Conservation (phyloP, 176 grass and related monocot genomes). For the Juncus effusus region DNA sequence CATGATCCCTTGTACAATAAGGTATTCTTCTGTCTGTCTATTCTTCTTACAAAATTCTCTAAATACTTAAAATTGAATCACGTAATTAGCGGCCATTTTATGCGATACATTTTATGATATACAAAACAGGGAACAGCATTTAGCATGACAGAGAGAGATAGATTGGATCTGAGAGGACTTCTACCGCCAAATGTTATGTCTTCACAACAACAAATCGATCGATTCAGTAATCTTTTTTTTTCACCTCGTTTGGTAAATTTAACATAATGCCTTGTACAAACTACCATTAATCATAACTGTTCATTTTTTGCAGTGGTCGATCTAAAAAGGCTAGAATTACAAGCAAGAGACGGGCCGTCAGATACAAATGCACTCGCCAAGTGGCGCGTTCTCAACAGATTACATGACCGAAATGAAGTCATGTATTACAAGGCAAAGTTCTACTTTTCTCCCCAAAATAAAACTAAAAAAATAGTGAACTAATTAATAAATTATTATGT, state of each 20-base stretch:
- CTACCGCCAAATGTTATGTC: constrained; percentile 88
- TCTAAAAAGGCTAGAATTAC: constrained; percentile 57
- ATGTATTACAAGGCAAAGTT: constrained; percentile 90
- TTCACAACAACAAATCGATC: constrained; percentile 79
- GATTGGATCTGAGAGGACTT: constrained; percentile 82
- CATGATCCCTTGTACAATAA: constrained; percentile 97
- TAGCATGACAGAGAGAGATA: constrained; percentile 91
- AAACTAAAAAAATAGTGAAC: background rate
- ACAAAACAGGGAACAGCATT: constrained; percentile 68
- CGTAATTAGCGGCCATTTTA: background rate
- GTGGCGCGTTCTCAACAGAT: constrained; percentile 96
- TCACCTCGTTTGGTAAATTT: background rate
- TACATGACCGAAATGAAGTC: constrained; percentile 97
- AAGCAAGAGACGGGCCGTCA: constrained; percentile 72
- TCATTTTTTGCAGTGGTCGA: constrained; percentile 65
- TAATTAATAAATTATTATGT: constrained; percentile 6
- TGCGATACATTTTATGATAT: too few species aligned
- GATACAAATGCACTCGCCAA: constrained; percentile 86
- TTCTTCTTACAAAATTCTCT: background rate
- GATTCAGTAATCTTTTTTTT: constrained; percentile 60
- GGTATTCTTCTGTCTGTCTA: constrained; percentile 24
- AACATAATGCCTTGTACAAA: too few species aligned
- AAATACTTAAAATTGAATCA: background rate
- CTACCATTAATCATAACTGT: background rate
- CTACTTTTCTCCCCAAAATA: constrained; percentile 3